Evolutionary conservation across 169 alveolate species (phyloP), one percentile per base, ranked within the genome.

Genomic region (Plasmodium blacklocki): DNA sequence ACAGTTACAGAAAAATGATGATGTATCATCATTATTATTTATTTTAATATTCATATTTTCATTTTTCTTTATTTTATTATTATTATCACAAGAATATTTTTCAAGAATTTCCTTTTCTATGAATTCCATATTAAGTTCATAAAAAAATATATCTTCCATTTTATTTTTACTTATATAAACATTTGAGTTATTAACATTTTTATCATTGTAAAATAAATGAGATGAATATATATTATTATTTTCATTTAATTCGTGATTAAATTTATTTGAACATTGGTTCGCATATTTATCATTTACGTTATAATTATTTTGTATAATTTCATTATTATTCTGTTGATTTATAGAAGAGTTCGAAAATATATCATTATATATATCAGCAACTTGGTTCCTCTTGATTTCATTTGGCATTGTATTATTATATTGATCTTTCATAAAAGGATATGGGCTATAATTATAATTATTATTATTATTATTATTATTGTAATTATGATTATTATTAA

Each of bases 301-400:
- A 39, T 39, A 39, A 39, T 5, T 5, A 0, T 39, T 52, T n/a
- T 12, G 62, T 52, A 52, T 52, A n/a, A n/a, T 15, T 11, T 52
- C 19, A n/a, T n/a, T n/a, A 52, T 52, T 60, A 60, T 21, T 60
- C 9, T 21, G 45, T 26, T 60, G 70, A 8, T 1, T 60, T 11
- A 19, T n/a, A 19, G 62, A 23, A 9, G 73, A 67, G 49, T 54
- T 68, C 14, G 39, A n/a, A 52, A 67, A 80, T 39, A 80, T 68
- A 23, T 60, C 58, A 43, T 60, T 80, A 71, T 80, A 80, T 50
- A 80, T 67, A 80, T 80, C 73, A 8, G 62, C 71, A 19, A 67
- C 83, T 3, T 43, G 18, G 3, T 45, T 67, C 52, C 56, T 54
- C 7, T 43, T 54, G 29, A 67, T 54, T 19, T 56, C 50, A 39